Conservation (phyloP, 73 alveolate species). For the Tetrahymena elliotti region DNA sequence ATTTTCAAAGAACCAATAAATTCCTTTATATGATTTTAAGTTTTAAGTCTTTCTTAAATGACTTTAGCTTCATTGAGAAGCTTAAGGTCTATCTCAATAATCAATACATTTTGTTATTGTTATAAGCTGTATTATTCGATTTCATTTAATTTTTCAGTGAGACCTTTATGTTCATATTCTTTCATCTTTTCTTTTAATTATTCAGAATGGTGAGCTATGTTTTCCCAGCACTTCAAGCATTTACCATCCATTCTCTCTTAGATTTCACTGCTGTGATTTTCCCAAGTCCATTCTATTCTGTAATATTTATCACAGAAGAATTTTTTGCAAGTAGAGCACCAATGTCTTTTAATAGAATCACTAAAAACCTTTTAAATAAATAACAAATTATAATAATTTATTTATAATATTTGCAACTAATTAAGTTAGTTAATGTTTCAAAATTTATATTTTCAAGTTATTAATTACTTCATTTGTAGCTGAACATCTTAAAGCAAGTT, state of each 20-base stretch:
- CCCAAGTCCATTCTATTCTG: constrained; percentile 34
- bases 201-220: constrained; percentile 3
- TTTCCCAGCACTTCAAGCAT: constrained; percentile 29
- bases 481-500: background rate
- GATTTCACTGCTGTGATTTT: background rate
- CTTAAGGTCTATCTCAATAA: constrained; percentile 37
- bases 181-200: constrained; percentile 13
- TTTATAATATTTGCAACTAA: background rate
- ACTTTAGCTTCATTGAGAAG: constrained; percentile 5
- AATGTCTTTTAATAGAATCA: constrained; percentile 3
- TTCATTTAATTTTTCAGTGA: constrained; percentile 26
- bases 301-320: constrained; percentile 9
- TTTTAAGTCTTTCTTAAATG: constrained; percentile 34
- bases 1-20: constrained; percentile 3
- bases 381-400: background rate
- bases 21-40: constrained; percentile 29
- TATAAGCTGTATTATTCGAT: constrained; percentile 1
- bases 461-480: background rate
- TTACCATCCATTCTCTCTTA: constrained; percentile 34
- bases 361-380: background rate
- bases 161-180: constrained; percentile 8
- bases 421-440: background rate
- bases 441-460: background rate
- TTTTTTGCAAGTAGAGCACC: constrained; percentile 26
- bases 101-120: background rate